These are phyloP conservation scores for Synchytrium microbalum DNA, from an alignment of 371 early-diverging fungal species.

Conservation along the genomic window DNA sequence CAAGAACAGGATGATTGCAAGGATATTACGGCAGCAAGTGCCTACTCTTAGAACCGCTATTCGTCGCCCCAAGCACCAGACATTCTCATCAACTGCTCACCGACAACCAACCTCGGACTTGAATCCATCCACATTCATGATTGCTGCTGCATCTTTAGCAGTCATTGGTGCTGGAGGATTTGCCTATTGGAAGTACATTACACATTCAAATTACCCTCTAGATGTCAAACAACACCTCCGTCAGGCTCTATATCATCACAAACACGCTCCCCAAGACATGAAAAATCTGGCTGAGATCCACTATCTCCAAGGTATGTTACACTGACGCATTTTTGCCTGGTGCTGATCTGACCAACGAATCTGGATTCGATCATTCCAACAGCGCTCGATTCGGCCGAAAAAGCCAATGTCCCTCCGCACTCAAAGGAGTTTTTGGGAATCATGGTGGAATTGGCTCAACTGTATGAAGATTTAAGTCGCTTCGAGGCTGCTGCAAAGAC, in stretches of 20 bases:
- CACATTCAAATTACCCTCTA: not conserved
- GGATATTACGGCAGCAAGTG: too few species aligned
- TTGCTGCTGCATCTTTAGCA: too few species aligned
- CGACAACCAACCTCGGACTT: too few species aligned
- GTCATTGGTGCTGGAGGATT: too few species aligned
- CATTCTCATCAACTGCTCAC: too few species aligned
- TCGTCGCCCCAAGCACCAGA: too few species aligned
- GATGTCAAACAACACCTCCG: not conserved
- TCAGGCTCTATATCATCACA: not conserved
- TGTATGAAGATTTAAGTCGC: not conserved
- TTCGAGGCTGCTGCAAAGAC: not conserved
- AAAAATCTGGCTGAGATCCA: not conserved
- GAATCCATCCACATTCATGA: too few species aligned
- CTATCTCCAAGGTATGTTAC: not conserved
- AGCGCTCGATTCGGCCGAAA: not conserved
- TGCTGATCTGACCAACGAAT: not conserved
- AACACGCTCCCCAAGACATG: not conserved
- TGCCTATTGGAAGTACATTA: not conserved
- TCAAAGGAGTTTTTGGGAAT: not conserved
- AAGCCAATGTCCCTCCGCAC: not conserved
- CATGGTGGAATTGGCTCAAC: not conserved
- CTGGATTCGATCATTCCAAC: not conserved
- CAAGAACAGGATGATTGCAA: too few species aligned
- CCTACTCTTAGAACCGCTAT: too few species aligned
- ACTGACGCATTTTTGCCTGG: not conserved